Evolutionary conservation across 2,329 filamentous ascomycete species (phyloP).

Genomic region (Epichloe gansuensis): DNA sequence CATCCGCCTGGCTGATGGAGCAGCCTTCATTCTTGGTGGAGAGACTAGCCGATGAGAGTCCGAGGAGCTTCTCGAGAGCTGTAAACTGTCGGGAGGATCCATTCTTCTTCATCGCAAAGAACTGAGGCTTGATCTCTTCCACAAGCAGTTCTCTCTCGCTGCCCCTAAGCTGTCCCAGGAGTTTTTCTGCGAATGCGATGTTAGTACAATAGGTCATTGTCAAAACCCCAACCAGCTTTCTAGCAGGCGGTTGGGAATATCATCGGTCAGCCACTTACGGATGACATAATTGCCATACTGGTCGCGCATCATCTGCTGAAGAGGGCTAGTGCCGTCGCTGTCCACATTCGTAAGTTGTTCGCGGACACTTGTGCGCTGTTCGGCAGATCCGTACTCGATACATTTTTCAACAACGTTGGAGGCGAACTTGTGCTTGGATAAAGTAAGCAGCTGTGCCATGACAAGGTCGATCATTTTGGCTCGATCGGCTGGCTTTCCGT

Average conservation of each 20-base stretch:
- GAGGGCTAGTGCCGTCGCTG: slow-evolving; percentile 53
- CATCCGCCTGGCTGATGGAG: slow-evolving; percentile 30
- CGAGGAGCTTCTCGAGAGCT: slow-evolving; percentile 23
- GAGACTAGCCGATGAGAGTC: slow-evolving; percentile 13
- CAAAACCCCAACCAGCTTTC: no score
- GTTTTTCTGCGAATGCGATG: slow-evolving; percentile 50
- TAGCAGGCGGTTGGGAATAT: no score
- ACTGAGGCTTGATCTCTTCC: slow-evolving; percentile 49
- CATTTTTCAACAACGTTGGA: slow-evolving; percentile 97
- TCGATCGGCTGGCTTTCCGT: slow-evolving; percentile 61
- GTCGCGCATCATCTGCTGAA: slow-evolving; percentile 73
- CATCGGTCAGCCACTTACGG: slow-evolving; percentile 45
- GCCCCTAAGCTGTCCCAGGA: slow-evolving; percentile 51
- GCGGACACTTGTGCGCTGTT: slow-evolving; percentile 59
- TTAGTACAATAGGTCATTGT: slow-evolving; percentile 14
- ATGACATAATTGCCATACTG: slow-evolving; percentile 94
- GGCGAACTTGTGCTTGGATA: slow-evolving; percentile 91
- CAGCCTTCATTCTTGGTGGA: slow-evolving; percentile 15
- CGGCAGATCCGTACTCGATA: slow-evolving; percentile 55
- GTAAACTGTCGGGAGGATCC: slow-evolving; percentile 49
- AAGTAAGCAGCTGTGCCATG: slow-evolving; percentile 53
- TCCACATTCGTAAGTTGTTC: slow-evolving; percentile 45
- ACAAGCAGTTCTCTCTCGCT: slow-evolving; percentile 46
- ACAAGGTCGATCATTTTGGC: slow-evolving; percentile 62
- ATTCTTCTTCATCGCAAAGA: slow-evolving; percentile 49